Evolutionary conservation across 2,329 filamentous ascomycete species (phyloP).

Genomic region (Knufia fluminis): DNA sequence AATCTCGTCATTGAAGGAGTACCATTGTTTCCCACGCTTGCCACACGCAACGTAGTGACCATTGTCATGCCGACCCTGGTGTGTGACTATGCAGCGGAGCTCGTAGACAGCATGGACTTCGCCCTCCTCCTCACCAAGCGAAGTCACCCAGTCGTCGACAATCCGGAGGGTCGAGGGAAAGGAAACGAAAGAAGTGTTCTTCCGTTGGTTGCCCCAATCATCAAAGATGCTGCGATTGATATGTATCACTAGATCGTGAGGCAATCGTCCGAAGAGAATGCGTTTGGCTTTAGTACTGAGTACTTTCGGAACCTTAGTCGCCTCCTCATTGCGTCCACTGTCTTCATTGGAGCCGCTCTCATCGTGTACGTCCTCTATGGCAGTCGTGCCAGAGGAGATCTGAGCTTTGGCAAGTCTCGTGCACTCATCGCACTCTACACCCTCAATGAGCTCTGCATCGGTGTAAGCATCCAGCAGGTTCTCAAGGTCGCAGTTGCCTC

Average conservation of each 20-base stretch:
- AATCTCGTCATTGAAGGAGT: conserved; percentile 80
- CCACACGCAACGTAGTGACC: conserved; percentile 93
- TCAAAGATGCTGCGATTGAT: conserved; percentile 90
- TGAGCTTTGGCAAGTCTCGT: conserved; percentile 40
- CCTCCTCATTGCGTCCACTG: no score
- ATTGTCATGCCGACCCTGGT: conserved; percentile 85
- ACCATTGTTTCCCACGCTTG: conserved; percentile 56
- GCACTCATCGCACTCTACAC: conserved; percentile 86
- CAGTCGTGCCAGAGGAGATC: neutral
- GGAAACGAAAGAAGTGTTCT: conserved; percentile 69
- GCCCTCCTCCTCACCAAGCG: conserved; percentile 27
- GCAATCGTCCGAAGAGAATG: conserved; percentile 72
- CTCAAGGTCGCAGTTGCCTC: conserved; percentile 59
- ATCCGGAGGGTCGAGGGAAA: conserved; percentile 71
- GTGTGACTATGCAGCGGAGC: conserved; percentile 74
- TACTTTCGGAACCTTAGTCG: conserved; percentile 39
- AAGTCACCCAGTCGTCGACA: conserved; percentile 48
- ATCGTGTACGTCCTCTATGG: conserved; percentile 49
- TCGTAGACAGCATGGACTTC: conserved; percentile 51
- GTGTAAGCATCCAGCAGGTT: conserved; percentile 80
- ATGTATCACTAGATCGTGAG: conserved; percentile 72
- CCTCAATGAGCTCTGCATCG: conserved; percentile 72
- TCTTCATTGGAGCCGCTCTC: no score
- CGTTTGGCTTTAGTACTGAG: conserved; percentile 82
- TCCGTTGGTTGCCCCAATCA: conserved; percentile 65